Evolutionary conservation across 73 alveolate genomes (phyloP).

Genomic region (Paramecium tetraurelia): DNA sequence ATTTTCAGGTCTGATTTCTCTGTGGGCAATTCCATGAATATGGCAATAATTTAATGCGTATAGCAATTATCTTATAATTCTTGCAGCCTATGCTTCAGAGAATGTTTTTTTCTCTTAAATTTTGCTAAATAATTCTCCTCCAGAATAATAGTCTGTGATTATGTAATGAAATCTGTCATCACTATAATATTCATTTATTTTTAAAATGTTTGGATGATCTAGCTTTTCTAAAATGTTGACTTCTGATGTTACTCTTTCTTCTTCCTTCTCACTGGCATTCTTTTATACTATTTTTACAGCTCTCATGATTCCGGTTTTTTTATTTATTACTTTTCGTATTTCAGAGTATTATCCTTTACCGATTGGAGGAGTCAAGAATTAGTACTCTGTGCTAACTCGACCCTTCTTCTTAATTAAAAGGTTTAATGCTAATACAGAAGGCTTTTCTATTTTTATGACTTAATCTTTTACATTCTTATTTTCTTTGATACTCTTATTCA

Average conservation of each 20-base stretch:
- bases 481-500: neutral
- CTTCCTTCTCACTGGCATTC: neutral
- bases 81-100: slow-evolving; percentile 57
- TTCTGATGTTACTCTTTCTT: slow-evolving; percentile 25
- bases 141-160: slow-evolving; percentile 60
- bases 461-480: neutral
- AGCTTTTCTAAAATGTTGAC: neutral
- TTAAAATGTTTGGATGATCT: slow-evolving; percentile 62
- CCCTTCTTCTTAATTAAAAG: neutral
- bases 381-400: neutral
- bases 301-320: slow-evolving; percentile 52
- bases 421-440: neutral
- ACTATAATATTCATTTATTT: slow-evolving; percentile 51
- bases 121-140: slow-evolving; percentile 61
- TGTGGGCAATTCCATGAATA: slow-evolving; percentile 70
- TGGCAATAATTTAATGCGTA: slow-evolving; percentile 81
- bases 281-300: slow-evolving; percentile 51
- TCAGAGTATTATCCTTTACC: slow-evolving; percentile 51
- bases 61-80: slow-evolving; percentile 64
- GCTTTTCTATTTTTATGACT: neutral
- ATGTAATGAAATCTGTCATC: slow-evolving; percentile 47
- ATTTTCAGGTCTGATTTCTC: slow-evolving; percentile 84
- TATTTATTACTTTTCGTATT: slow-evolving; percentile 39
- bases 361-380: slow-evolving; percentile 36
- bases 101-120: neutral